phyloP scores from a whole-genome alignment of 2,329 filamentous ascomycete species.

The Colletotrichum godetiae region DNA sequence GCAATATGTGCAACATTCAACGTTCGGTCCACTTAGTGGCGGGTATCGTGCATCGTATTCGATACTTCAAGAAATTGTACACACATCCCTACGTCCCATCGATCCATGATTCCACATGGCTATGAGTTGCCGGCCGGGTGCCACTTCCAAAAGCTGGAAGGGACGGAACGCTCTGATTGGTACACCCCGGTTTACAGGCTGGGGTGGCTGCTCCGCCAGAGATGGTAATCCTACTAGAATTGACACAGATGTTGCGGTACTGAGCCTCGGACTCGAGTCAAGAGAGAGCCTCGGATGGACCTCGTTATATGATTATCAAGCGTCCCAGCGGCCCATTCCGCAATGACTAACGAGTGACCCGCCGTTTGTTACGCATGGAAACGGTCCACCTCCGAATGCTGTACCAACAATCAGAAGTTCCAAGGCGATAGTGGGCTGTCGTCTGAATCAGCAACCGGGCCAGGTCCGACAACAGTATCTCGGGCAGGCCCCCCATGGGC shows the following conservation, averaged over 20 bases:
- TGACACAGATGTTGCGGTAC: background rate
- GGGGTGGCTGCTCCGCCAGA: slow-evolving; percentile 14
- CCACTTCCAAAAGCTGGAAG: background rate
- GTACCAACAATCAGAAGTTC: background rate
- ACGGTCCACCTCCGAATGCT: slow-evolving; percentile 12
- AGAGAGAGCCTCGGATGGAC: background rate
- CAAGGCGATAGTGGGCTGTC: background rate
- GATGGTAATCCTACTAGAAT: background rate
- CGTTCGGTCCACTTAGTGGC: slow-evolving; percentile 24
- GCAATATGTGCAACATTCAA: slow-evolving; percentile 15
- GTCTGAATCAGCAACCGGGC: slow-evolving; percentile 23
- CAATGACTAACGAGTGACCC: slow-evolving; percentile 18
- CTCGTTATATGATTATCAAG: background rate
- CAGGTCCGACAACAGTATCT: background rate
- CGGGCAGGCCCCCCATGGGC: background rate
- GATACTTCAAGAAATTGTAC: slow-evolving; percentile 6
- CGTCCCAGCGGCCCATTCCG: slow-evolving; percentile 9
- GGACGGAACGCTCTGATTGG: background rate
- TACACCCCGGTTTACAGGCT: background rate
- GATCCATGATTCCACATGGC: slow-evolving; percentile 31
- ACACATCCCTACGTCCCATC: background rate
- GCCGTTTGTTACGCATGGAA: slow-evolving; percentile 25
- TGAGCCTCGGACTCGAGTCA: slow-evolving; percentile 29
- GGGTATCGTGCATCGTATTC: slow-evolving; percentile 32
- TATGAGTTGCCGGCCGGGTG: slow-evolving; percentile 28